Evolutionary conservation across 129 eudicot genomes (phyloP).

Genomic region (Artemisia annua): DNA sequence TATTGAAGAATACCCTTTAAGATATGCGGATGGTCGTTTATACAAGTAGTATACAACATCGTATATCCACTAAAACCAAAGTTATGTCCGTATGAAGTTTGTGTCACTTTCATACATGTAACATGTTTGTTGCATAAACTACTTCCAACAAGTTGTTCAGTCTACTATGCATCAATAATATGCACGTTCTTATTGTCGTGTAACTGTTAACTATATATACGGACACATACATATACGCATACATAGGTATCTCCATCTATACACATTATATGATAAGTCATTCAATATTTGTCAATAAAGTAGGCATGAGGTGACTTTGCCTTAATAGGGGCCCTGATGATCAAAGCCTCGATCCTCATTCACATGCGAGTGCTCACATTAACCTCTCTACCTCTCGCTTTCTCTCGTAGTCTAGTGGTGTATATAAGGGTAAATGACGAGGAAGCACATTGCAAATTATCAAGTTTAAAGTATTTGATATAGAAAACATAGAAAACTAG

Average conservation of each 20-base stretch:
- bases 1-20: not conserved
- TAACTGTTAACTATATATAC: too few species aligned
- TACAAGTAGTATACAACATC: too few species aligned
- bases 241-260: not conserved
- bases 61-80: too few species aligned
- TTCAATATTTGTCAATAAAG: conserved; percentile 16
- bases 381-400: not conserved
- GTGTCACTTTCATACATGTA: not conserved
- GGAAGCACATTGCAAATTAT: conserved; percentile 16
- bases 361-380: conserved; percentile 33
- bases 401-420: not conserved
- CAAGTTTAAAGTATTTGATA: not conserved
- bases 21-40: not conserved
- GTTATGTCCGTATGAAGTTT: not conserved
- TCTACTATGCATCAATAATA: not conserved
- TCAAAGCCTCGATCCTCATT: conserved; percentile 22
- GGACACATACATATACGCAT: not conserved
- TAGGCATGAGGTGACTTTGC: conserved; percentile 37
- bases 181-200: not conserved
- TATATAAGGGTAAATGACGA: conserved; percentile 25
- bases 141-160: not conserved
- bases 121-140: not conserved
- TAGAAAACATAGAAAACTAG: not conserved
- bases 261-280: not conserved
- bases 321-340: conserved; percentile 23